These are phyloP conservation scores for Didymella arachidicola DNA, from an alignment of 2,329 filamentous ascomycete species.

Conservation along the genomic window DNA sequence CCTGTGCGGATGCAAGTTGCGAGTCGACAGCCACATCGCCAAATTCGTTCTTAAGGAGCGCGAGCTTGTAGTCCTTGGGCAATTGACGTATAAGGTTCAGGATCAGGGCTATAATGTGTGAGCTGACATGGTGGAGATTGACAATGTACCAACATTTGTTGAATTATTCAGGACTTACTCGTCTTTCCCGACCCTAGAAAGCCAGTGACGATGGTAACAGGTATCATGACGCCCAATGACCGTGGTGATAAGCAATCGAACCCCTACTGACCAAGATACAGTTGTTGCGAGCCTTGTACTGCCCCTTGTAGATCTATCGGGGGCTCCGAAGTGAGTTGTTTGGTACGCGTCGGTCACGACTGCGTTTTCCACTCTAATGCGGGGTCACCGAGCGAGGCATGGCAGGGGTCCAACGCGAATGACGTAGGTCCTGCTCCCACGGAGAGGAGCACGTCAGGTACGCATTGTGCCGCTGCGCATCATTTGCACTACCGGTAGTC, in stretches of 20 bases:
- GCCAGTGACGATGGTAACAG: slow-evolving; percentile 93
- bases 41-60: slow-evolving; percentile 97
- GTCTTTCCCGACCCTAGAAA: slow-evolving; percentile 97
- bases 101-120: slow-evolving; percentile 67
- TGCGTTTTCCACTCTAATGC: slow-evolving; percentile 21
- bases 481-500: slow-evolving; percentile 15
- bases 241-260: background rate
- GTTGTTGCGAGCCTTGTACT: slow-evolving; percentile 3
- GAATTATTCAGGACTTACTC: slow-evolving; percentile 51
- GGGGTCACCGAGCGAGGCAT: slow-evolving; percentile 12
- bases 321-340: slow-evolving; percentile 13
- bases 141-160: slow-evolving; percentile 15
- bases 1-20: slow-evolving; percentile 80
- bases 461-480: slow-evolving; percentile 17
- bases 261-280: background rate
- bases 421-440: slow-evolving; percentile 14
- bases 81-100: slow-evolving; percentile 94
- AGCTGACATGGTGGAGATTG: background rate
- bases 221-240: slow-evolving; percentile 60
- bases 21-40: slow-evolving; percentile 94
- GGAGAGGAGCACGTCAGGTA: slow-evolving; percentile 14
- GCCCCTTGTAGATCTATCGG: slow-evolving; percentile 12
- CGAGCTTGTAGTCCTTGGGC: slow-evolving; percentile 84
- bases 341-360: slow-evolving; percentile 15
- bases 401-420: slow-evolving; percentile 8